These are phyloP conservation scores for Xylaria nigripes DNA, from an alignment of 495 filamentous ascomycete genomes.

Conservation along the genomic window DNA sequence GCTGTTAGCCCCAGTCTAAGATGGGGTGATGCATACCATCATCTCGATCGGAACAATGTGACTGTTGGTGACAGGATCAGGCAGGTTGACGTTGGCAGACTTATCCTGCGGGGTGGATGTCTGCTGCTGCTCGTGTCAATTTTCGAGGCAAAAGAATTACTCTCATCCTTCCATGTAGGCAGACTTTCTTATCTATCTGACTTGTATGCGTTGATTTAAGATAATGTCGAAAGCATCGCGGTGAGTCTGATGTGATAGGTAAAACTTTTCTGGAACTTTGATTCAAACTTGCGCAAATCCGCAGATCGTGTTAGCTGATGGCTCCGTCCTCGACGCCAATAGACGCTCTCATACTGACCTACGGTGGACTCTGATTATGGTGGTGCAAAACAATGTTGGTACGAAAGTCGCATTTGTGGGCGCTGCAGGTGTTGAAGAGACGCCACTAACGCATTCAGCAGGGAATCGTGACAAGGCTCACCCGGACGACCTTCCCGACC, in stretches of 20 bases:
- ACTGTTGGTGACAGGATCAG: slow-evolving; percentile 43
- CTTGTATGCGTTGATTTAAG: slow-evolving; percentile 48
- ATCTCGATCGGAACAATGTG: slow-evolving; percentile 37
- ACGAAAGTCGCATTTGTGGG: slow-evolving; percentile 19
- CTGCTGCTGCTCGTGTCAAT: neutral
- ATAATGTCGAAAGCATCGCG: slow-evolving; percentile 47
- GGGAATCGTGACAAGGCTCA: slow-evolving; percentile 37
- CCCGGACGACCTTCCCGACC: slow-evolving; percentile 35
- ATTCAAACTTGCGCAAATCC: neutral
- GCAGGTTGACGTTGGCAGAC: slow-evolving; percentile 37
- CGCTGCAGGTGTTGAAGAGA: neutral
- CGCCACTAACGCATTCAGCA: slow-evolving; percentile 15
- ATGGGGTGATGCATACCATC: slow-evolving; percentile 42
- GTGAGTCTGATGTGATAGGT: slow-evolving; percentile 9
- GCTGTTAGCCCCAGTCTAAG: slow-evolving; percentile 41
- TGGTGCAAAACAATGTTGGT: slow-evolving; percentile 43
- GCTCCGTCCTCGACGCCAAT: slow-evolving; percentile 43
- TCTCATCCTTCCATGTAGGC: slow-evolving; percentile 11
- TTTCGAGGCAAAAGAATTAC: slow-evolving; percentile 3
- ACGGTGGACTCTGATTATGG: slow-evolving; percentile 40
- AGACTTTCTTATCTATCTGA: slow-evolving; percentile 43
- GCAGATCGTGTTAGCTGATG: slow-evolving; percentile 45
- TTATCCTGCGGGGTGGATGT: slow-evolving; percentile 26
- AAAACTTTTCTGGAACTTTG: neutral
- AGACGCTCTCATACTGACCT: slow-evolving; percentile 30